Base-by-base conservation (phyloP, 345 rosid species). In the Citrus hindsii region DNA sequence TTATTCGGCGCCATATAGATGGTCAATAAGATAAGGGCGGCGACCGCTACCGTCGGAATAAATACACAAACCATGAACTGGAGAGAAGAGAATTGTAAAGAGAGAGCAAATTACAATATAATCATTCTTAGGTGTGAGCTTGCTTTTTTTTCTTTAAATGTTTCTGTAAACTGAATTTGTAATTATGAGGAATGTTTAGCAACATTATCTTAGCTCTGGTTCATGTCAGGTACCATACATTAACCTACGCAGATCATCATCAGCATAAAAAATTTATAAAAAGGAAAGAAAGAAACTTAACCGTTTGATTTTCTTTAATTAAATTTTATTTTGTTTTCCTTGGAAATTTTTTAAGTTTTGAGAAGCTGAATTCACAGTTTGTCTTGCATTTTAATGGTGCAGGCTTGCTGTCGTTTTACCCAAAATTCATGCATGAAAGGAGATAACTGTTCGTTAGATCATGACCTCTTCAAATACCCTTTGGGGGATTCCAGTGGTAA, bases 321-420 rank as follows among this genome's bases (percentile, higher is more conserved):
- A 30, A 22, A 6, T 32, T 64, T 2, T 28, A 19, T 9, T 62
- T 21, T 42, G 30, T 48, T 63, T 40, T 40, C 38, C 64, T 65
- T 13, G 30, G 79, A 22, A 32, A 55, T 2, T 5, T 69, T 42
- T 62, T 38, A n/a, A 63, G 18, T 70, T 69, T n/a, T 13, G 51
- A 53, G 2, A 18, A n/a, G 18, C 71, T 28, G 40, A 22, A 59
- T 40, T 30, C 37, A 64, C 25, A 24, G 19, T 60, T 48, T 75
- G 19, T 25, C 9, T 18, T 28, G 65, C 12, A 63, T 78, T 78
- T 55, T 83, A 61, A 38, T 88, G 61, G 79, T 90, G 85, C 90
- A 94, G 99, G 97, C 99, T 0, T 96, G 98, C 84, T 76, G 84
- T 83, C 89, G 89, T 87, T 96, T 91, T 89, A 94, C 94, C 14